Base-by-base conservation (phyloP, 805 yeast species). In the Clavispora asparagi region DNA sequence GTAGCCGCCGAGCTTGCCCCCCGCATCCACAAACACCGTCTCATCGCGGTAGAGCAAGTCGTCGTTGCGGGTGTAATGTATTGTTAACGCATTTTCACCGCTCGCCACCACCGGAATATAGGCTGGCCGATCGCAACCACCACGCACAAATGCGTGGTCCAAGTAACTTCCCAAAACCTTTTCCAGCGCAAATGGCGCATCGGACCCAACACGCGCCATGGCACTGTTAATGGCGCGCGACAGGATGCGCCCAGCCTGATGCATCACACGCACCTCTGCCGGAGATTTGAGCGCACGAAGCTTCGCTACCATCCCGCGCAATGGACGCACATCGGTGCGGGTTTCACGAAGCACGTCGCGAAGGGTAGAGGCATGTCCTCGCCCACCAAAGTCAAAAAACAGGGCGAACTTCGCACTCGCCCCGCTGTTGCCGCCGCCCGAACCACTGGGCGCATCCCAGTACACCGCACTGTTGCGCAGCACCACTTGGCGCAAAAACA, bases 51-150 rank as follows among this genome's bases (percentile, higher is more conserved):
- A 77, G 51, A 94, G 74, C 11, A 85, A 65, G 59, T 88, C 96
- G 64, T 94, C 96, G 59, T 94, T 94, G 48, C 96, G 73, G 0
- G 96, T 91, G 63, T 94, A 94, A 65, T 94, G 99, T 49, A 94
- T 92, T 35, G 92, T 87, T 35, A 94, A 68, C 0, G 97, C 89
- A 62, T 94, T 91, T 27, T 78, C 68, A 1, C 99, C 99, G 30
- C 96, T 85, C 6, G 98, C 99, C 4, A 94, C 95, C 9, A 94
- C 99, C 0, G 99, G 98, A 17, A 91, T 79, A 61, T 94, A 94
- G 0, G 97, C 97, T 35, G 85, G 79, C 50, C 79, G 79, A 53
- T 88, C 95, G 64, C 97, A 90, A 1, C 99, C 99, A 26, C 92
- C 90, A 36, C 81, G 73, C 11, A 85, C 78, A 62, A 94, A 92